These are phyloP conservation scores for Clarireedia hainanense DNA, from an alignment of 2,329 filamentous ascomycete genomes.

Conservation along the genomic window DNA sequence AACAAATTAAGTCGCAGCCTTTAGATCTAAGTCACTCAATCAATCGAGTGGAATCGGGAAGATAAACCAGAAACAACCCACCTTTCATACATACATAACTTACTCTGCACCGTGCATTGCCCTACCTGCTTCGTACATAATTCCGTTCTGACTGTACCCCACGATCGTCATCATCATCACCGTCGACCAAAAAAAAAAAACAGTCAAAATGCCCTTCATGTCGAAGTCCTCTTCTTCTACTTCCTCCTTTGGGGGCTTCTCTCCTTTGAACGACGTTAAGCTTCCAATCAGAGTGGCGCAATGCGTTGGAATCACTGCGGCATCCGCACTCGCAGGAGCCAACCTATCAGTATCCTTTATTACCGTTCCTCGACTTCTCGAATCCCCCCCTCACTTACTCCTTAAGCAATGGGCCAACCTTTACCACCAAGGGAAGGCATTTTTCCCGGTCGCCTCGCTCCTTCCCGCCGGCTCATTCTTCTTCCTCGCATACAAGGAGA, in stretches of 20 bases:
- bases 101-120: too few species aligned
- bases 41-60: neutral
- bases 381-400: slow-evolving; percentile 46
- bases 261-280: neutral
- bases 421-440: slow-evolving; percentile 32
- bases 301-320: slow-evolving; percentile 42
- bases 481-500: slow-evolving; percentile 37
- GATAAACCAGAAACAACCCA: neutral
- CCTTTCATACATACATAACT: neutral
- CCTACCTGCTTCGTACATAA: neutral
- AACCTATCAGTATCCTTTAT: slow-evolving; percentile 35
- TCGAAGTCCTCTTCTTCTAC: slow-evolving; percentile 1
- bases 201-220: slow-evolving; percentile 3
- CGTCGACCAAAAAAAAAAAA: neutral
- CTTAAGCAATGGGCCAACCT: slow-evolving; percentile 45
- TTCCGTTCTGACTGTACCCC: neutral
- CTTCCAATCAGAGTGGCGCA: slow-evolving; percentile 38
- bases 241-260: neutral
- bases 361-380: slow-evolving; percentile 44
- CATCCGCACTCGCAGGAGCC: slow-evolving; percentile 37
- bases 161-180: neutral
- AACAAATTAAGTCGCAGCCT: neutral
- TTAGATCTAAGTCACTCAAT: too few species aligned
- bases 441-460: slow-evolving; percentile 34
- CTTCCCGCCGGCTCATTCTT: slow-evolving; percentile 35